Conservation (phyloP, 768 basidiomycete species). For the Russula dissimulans region DNA sequence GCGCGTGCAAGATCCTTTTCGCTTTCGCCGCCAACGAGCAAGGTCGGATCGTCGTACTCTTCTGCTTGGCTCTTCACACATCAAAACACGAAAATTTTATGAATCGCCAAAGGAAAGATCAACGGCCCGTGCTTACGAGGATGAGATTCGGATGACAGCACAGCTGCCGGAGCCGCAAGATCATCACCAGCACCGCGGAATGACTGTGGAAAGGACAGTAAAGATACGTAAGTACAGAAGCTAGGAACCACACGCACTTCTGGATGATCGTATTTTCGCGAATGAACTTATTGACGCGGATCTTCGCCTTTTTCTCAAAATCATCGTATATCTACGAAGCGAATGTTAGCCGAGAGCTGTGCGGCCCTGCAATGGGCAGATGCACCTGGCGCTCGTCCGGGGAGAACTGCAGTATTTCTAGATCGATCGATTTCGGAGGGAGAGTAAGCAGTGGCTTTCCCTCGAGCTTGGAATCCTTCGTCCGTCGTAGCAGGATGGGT, state of each 20-base stretch:
- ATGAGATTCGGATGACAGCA: conserved; percentile 68
- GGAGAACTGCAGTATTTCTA: conserved; percentile 54
- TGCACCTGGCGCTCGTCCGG: conserved; percentile 54
- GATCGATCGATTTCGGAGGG: conserved; percentile 48
- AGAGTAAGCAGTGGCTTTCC: conserved; percentile 62
- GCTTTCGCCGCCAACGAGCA: conserved; percentile 37
- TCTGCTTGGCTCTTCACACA: conserved; percentile 32
- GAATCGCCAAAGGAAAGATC: background rate
- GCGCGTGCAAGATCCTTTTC: conserved; percentile 55
- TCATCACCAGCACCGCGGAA: conserved; percentile 47
- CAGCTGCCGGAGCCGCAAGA: conserved; percentile 65
- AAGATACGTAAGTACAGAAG: background rate
- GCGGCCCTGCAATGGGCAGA: background rate
- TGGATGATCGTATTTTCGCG: conserved; percentile 57
- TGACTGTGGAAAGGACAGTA: conserved; percentile 29
- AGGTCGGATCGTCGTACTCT: conserved; percentile 41
- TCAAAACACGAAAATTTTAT: background rate
- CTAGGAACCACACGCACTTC: conserved; percentile 40
- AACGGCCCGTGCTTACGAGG: conserved; percentile 34
- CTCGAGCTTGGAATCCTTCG: conserved; percentile 56
- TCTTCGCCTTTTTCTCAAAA: conserved; percentile 45
- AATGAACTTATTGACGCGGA: conserved; percentile 52
- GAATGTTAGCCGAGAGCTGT: background rate
- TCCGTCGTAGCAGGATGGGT: conserved; percentile 61
- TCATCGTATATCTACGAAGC: conserved; percentile 43